Evolutionary conservation across 495 filamentous ascomycete species (phyloP).

Genomic region (Xylaria telfairii): DNA sequence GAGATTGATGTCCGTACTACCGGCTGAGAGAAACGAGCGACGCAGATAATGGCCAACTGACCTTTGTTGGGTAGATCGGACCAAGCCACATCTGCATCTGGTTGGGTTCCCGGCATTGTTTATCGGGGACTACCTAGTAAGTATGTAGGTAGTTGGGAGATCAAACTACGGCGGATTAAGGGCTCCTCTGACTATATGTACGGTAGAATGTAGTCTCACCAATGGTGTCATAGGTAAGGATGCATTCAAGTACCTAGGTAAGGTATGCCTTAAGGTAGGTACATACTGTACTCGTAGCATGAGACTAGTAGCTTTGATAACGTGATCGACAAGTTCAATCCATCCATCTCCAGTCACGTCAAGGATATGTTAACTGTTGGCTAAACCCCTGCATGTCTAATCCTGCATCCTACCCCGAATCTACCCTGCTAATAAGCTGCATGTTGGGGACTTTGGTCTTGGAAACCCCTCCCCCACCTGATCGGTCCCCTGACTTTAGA

Average conservation of each 20-base stretch:
- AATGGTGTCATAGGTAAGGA: neutral
- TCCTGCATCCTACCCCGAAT: slow-evolving; percentile 9
- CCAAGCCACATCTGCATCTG: slow-evolving; percentile 52
- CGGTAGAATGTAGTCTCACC: neutral
- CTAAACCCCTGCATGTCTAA: slow-evolving; percentile 5
- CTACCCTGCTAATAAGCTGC: neutral
- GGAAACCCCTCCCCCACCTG: slow-evolving; percentile 1
- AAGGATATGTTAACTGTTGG: neutral
- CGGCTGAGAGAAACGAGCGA: slow-evolving; percentile 69
- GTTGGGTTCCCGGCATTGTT: slow-evolving; percentile 3
- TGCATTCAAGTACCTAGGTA: too few species aligned
- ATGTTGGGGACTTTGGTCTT: neutral
- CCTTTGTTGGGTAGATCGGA: slow-evolving; percentile 64
- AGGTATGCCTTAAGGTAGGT: too few species aligned
- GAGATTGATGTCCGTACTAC: slow-evolving; percentile 67
- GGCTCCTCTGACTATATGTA: neutral
- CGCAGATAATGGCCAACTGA: slow-evolving; percentile 67
- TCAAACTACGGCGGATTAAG: slow-evolving; percentile 1
- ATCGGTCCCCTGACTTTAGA: too few species aligned
- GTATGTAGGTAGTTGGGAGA: neutral
- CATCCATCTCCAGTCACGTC: too few species aligned
- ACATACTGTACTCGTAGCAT: too few species aligned
- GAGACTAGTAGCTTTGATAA: neutral
- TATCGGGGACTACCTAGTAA: neutral
- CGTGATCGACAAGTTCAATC: neutral